Evolutionary conservation across 2,329 filamentous ascomycete species (phyloP).

Genomic region (Rhexocercosporidium sp.): DNA sequence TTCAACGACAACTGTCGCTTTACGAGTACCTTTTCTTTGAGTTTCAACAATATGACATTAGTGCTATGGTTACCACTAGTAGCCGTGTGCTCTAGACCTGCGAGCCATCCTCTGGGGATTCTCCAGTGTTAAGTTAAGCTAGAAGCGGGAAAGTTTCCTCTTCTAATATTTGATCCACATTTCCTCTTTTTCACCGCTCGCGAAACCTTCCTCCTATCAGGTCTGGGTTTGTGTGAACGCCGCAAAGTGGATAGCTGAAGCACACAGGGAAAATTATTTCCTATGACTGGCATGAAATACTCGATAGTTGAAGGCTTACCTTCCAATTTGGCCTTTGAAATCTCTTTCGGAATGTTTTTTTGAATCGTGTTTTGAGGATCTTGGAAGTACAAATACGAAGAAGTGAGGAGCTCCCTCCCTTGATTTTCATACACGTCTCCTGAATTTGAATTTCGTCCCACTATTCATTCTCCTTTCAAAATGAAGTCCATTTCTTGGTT

Average conservation of each 20-base stretch:
- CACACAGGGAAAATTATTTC: background rate
- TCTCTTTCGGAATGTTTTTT: background rate
- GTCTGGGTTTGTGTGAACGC: background rate
- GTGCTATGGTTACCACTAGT: too few relatives aligned
- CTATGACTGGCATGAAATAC: background rate
- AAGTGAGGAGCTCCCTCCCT: background rate
- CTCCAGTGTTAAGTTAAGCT: too few relatives aligned
- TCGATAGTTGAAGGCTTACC: background rate
- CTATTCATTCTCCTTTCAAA: background rate
- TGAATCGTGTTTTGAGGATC: background rate
- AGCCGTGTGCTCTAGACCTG: too few relatives aligned
- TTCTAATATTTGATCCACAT: background rate
- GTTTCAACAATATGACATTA: too few relatives aligned
- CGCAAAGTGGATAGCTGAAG: background rate
- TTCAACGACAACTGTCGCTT: too few relatives aligned
- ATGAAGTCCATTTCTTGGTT: slow-evolving; percentile 11
- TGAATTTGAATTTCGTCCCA: background rate
- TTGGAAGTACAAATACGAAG: background rate
- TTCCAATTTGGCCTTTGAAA: background rate
- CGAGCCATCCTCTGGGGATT: too few relatives aligned
- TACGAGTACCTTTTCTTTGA: too few relatives aligned
- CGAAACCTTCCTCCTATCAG: background rate
- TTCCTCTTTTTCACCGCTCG: slow-evolving; percentile 3
- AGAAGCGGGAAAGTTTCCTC: slow-evolving; percentile 6
- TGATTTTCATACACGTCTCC: background rate